Evolutionary conservation across 192 early-diverging fungal species (phyloP), one percentile per base, ranked within the genome.

Genomic region (Entophlyctis luteolus): DNA sequence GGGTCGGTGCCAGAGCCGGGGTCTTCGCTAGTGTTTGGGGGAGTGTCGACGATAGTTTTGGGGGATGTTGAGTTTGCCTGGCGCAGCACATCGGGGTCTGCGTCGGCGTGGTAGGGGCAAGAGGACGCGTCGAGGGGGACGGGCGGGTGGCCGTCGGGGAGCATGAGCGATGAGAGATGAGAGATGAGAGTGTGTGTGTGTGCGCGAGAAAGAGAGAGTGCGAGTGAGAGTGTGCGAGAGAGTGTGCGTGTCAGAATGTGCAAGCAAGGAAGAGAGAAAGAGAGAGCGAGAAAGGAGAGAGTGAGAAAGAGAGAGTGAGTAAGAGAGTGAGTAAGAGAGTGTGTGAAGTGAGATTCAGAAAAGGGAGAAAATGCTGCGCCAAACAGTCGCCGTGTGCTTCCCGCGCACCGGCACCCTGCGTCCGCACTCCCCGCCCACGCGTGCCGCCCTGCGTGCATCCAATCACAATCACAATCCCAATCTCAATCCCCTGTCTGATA

Each of bases 1-100:
- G 90, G 87, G 67, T 92, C 92, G n/a, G 32, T 32, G 16, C 4
- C 45, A 47, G 45, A 1, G n/a, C n/a, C n/a, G n/a, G n/a, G n/a
- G n/a, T n/a, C n/a, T n/a, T n/a, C n/a, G n/a, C n/a, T n/a, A n/a
- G n/a, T n/a, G n/a, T n/a, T n/a, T n/a, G n/a, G n/a, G n/a, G n/a
- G n/a, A n/a, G n/a, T n/a, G n/a, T n/a, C n/a, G n/a, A n/a, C n/a
- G n/a, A n/a, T n/a, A n/a, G n/a, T n/a, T n/a, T n/a, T n/a, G n/a
- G n/a, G n/a, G 18, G 45, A 47, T 16, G 45, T 22, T 47, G 45
- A 10, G 39, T 8, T 25, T 57, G 55, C 33, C 33, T 27, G 14
- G 47, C 50, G 60, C 46, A 49, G 35, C 33, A 70, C 32, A 28
- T 31, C 68, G 31, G 68, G 68, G 46, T 70, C 68, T 34, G 35